phyloP scores from a whole-genome alignment of 2,329 filamentous ascomycete species.

The Dactylellina drechsleri region DNA sequence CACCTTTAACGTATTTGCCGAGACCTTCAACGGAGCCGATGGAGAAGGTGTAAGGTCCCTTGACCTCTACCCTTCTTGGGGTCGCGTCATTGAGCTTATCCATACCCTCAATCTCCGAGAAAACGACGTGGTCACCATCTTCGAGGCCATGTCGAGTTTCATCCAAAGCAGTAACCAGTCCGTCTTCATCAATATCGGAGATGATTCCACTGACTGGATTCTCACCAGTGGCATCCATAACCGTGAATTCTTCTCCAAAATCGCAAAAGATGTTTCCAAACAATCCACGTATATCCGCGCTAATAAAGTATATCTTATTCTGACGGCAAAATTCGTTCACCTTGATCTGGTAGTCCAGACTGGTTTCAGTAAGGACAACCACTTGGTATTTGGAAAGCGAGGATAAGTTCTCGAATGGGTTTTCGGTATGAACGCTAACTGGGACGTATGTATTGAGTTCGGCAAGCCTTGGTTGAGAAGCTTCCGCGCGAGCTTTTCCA shows the following conservation, averaged over 20 bases:
- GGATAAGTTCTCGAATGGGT: conserved; percentile 78
- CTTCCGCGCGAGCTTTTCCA: conserved; percentile 86
- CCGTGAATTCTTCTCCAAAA: conserved; percentile 92
- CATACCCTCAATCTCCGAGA: conserved; percentile 92
- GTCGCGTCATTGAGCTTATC: conserved; percentile 83
- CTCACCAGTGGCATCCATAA: conserved; percentile 90
- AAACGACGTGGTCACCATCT: conserved; percentile 96
- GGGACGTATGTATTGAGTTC: conserved; percentile 98
- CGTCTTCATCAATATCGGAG: conserved; percentile 87
- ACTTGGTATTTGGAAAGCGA: conserved; percentile 92
- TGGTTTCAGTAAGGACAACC: conserved; percentile 86
- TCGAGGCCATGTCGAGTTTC: conserved; percentile 94
- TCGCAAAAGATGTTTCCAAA: conserved; percentile 98
- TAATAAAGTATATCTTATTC: conserved; percentile 89
- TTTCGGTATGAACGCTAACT: conserved; percentile 77
- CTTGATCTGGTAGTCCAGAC: conserved; percentile 79
- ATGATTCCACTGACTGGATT: conserved; percentile 87
- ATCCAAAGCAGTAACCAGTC: conserved; percentile 89
- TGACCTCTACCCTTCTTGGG: conserved; percentile 90
- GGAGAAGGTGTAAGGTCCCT: conserved; percentile 96
- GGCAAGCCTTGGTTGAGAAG: conserved; percentile 86
- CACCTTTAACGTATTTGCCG: conserved; percentile 86
- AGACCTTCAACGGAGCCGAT: conserved; percentile 86
- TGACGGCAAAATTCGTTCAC: conserved; percentile 94
- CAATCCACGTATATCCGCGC: conserved; percentile 88